Percentiles rank a stretch among this genome's conserved stretches.
Conservation (phyloP, 2,329 filamentous ascomycete species). For the Penicillium crustosum region DNA sequence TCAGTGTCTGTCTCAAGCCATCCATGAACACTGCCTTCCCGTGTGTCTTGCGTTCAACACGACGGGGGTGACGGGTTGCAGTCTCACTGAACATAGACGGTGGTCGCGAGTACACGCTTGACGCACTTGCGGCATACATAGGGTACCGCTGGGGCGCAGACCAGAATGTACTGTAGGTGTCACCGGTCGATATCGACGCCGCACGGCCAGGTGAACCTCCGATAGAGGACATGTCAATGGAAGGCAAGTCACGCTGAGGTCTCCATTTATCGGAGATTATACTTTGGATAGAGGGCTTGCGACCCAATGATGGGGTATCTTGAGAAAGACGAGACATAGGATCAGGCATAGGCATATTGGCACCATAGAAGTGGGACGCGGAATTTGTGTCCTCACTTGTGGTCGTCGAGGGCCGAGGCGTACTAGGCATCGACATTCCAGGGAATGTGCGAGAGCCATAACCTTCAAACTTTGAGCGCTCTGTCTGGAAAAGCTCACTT, state of each 20-base stretch:
- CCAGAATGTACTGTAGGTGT: slow-evolving; percentile 81
- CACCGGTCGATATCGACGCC: slow-evolving; percentile 69
- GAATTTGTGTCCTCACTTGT: slow-evolving; percentile 45
- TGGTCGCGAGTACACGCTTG: slow-evolving; percentile 53
- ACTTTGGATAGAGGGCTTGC: slow-evolving; percentile 68
- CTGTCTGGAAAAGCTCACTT: slow-evolving; percentile 80
- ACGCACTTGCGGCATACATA: slow-evolving; percentile 63
- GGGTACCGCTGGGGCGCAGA: slow-evolving; percentile 74
- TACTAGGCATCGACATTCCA: slow-evolving; percentile 46
- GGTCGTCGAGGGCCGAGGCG: slow-evolving; percentile 45
- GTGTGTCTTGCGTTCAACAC: slow-evolving; percentile 49
- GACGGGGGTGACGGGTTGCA: slow-evolving; percentile 33
- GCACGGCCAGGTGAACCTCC: slow-evolving; percentile 63
- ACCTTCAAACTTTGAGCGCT: slow-evolving; percentile 51
- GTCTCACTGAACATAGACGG: slow-evolving; percentile 45
- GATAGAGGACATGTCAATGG: slow-evolving; percentile 60
- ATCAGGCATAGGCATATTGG: slow-evolving; percentile 33
- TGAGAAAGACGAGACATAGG: slow-evolving; percentile 32
- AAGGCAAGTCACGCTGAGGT: slow-evolving; percentile 56
- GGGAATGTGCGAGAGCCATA: slow-evolving; percentile 39
- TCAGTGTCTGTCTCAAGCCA: slow-evolving; percentile 75
- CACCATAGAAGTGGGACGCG: slow-evolving; percentile 28
- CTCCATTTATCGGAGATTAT: slow-evolving; percentile 68
- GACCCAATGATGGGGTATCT: slow-evolving; percentile 40
- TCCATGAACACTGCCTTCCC: slow-evolving; percentile 77